Evolutionary conservation across 1,284 basidiomycete species (phyloP).

Genomic region (Fomitopsis schrenkii): DNA sequence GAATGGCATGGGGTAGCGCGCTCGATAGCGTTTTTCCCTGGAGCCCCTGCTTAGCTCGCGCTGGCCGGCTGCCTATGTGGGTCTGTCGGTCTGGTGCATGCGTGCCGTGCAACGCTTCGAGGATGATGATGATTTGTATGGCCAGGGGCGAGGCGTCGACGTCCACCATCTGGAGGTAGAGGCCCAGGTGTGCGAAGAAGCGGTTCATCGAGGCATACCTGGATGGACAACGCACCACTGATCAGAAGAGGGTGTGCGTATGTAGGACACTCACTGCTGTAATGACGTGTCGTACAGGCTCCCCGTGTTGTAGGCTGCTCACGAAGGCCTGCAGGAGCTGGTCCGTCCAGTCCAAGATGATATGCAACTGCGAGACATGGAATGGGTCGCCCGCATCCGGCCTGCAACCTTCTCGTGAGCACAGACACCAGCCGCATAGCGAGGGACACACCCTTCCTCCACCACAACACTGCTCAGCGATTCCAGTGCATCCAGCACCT

Average conservation of each 20-base stretch:
- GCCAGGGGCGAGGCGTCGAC: slow-evolving; percentile 68
- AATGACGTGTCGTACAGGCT: slow-evolving; percentile 43
- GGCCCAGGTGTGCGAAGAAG: slow-evolving; percentile 95
- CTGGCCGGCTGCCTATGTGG: slow-evolving; percentile 63
- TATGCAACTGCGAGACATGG: slow-evolving; percentile 80
- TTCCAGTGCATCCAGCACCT: slow-evolving; percentile 50
- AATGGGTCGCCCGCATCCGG: slow-evolving; percentile 77
- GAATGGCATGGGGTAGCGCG: slow-evolving; percentile 91
- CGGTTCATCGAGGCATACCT: slow-evolving; percentile 72
- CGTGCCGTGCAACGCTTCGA: slow-evolving; percentile 34
- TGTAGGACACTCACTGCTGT: slow-evolving; percentile 54
- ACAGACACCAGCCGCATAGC: neutral
- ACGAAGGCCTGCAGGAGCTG: slow-evolving; percentile 74
- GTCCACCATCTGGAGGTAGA: slow-evolving; percentile 84
- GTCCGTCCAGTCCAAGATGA: slow-evolving; percentile 77
- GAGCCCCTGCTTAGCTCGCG: slow-evolving; percentile 73
- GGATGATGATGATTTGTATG: slow-evolving; percentile 76
- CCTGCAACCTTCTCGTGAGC: slow-evolving; percentile 30
- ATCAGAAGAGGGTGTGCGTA: neutral
- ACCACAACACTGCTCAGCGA: slow-evolving; percentile 48
- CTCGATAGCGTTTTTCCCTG: slow-evolving; percentile 90
- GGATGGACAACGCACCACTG: neutral
- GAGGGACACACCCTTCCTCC: slow-evolving; percentile 50
- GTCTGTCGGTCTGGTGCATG: neutral
- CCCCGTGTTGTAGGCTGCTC: slow-evolving; percentile 47